Percentiles rank a stretch among this genome's conserved stretches.
phyloP scores from a whole-genome alignment of 208 protist genomes.

The Endotrypanum monterogeii region DNA sequence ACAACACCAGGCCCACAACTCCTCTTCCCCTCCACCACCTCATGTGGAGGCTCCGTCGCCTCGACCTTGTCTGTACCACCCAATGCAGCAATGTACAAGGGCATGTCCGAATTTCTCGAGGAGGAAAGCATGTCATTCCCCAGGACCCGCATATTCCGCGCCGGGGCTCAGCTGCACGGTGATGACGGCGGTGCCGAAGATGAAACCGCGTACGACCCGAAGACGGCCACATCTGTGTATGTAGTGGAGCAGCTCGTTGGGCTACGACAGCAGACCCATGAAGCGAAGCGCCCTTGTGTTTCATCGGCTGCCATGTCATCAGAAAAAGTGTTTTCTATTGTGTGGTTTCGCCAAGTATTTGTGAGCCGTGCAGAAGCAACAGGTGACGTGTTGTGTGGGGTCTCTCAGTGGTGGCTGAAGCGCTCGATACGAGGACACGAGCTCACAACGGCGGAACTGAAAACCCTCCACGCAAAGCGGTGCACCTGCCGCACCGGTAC shows the following conservation, averaged over 20 bases:
- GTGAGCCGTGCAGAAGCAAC: conserved; percentile 20
- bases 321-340: conserved; percentile 2
- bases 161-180: conserved; percentile 20
- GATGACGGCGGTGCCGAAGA: conserved; percentile 25
- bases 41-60: conserved; percentile 25
- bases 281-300: neutral
- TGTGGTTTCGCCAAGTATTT: conserved; percentile 46
- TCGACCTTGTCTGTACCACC: conserved; percentile 28
- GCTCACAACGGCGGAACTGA: conserved; percentile 23
- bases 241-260: conserved; percentile 31
- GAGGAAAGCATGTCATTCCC: neutral
- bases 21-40: conserved; percentile 31
- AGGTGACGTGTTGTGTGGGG: conserved; percentile 28
- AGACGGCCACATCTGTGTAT: conserved; percentile 37
- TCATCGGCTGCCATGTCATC: neutral
- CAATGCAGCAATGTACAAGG: conserved; percentile 18
- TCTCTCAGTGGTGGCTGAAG: conserved; percentile 58
- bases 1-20: neutral
- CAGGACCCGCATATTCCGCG: neutral
- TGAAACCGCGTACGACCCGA: conserved; percentile 33
- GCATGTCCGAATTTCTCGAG: neutral
- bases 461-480: neutral
- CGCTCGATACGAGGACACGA: conserved; percentile 33
- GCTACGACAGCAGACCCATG: conserved; percentile 1
- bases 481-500: neutral